phyloP scores from a whole-genome alignment of 495 filamentous ascomycete genomes.

The Aspergillus panamensis region DNA sequence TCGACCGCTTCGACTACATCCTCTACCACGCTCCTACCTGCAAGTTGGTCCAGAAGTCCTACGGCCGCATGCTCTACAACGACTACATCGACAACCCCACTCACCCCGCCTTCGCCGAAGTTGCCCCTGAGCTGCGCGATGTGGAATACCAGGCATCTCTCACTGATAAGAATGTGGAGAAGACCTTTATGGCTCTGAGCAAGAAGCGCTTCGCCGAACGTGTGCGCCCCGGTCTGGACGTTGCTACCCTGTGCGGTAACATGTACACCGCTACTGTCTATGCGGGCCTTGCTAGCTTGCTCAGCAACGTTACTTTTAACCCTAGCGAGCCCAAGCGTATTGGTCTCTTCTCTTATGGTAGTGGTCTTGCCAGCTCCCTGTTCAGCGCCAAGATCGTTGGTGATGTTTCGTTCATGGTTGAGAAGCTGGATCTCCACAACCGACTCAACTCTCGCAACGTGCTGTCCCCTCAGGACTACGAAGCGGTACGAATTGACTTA shows the following conservation, averaged over 20 bases:
- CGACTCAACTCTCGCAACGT: constrained; percentile 66
- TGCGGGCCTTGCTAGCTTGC: constrained; percentile 72
- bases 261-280: constrained; percentile 98
- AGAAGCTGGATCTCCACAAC: constrained; percentile 76
- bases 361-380: constrained; percentile 83
- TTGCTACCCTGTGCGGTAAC: constrained; percentile 94
- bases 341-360: constrained; percentile 92
- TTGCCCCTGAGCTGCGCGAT: constrained; percentile 80
- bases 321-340: constrained; percentile 79
- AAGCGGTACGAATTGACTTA: constrained; percentile 57
- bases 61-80: constrained; percentile 93
- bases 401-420: constrained; percentile 67
- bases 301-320: constrained; percentile 68
- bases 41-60: constrained; percentile 96
- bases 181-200: constrained; percentile 89
- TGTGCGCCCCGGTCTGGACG: constrained; percentile 77
- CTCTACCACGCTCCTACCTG: constrained; percentile 95
- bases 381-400: constrained; percentile 84
- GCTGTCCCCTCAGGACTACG: constrained; percentile 81
- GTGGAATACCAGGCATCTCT: constrained; percentile 82
- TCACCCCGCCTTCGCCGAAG: constrained; percentile 74
- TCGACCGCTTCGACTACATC: constrained; percentile 96
- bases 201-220: constrained; percentile 95
- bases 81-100: constrained; percentile 82
- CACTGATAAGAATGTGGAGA: constrained; percentile 91